Base-by-base conservation (phyloP, 208 protist species). In the Trypanosoma melophagium region DNA sequence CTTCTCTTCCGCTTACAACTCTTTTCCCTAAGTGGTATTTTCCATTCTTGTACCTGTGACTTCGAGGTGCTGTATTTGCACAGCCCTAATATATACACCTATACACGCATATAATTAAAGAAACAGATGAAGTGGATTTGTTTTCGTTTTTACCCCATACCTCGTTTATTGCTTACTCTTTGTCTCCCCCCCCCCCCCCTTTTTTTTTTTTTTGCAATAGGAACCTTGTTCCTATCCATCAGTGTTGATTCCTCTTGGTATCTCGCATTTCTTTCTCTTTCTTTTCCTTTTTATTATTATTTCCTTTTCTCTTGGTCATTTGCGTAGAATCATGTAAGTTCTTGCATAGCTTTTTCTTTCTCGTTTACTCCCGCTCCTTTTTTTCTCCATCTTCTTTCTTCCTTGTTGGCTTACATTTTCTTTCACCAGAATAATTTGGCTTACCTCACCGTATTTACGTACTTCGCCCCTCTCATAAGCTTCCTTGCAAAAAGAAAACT, bases 281-380 rank as follows among this genome's bases (percentile, higher is more conserved):
- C 52, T n/a, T 35, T 56, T 35, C 12, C 8, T 56, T 35, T 56
- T 28, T 35, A 16, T 25, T 42, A 19, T 21, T 12, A 14, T 28
- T 52, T 35, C 50, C 19, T n/a, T 9, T 41, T 14, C 61, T 81
- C 74, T 59, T 81, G 64, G 28, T 35, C 38, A 64, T 62, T 1
- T 84, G 67, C 19, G 49, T 69, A 53, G 53, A 31, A 38, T 3
- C 60, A 45, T 59, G 31, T 70, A 38, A 25, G 25, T 41, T 35
- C 13, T 19, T 40, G 17, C 47, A 56, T 35, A 35, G 5, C 28
- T 35, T 35, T 35, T 35, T 35, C 5, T 35, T 35, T 5, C 5
- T 35, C 28, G 28, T 7, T 35, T 35, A 35, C 3, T 7, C 28
- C 28, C 28, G 3, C 28, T 35, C 5, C 28, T 35, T 5, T 35